Conservation (phyloP, 192 early-diverging fungal genomes). For the Podila minutissima region DNA sequence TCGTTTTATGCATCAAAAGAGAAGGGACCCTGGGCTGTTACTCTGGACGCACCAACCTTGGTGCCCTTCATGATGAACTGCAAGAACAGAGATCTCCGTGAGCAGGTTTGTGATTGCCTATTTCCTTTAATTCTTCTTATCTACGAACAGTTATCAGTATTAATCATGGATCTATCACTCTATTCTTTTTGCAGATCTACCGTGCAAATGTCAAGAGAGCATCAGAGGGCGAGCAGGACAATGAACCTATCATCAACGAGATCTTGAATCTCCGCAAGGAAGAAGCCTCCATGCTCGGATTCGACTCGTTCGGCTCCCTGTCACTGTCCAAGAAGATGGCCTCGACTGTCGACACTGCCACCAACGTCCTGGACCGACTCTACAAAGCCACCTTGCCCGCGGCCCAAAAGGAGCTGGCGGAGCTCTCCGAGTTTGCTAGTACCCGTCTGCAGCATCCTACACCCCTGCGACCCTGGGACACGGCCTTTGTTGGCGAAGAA, state of each 20-base stretch:
- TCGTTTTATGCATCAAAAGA: constrained; percentile 6
- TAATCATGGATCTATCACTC: background rate
- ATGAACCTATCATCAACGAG: constrained; percentile 65
- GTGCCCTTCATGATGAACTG: constrained; percentile 68
- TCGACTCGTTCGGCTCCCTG: constrained; percentile 56
- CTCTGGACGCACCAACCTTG: constrained; percentile 61
- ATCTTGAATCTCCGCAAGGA: constrained; percentile 63
- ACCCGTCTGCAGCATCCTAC: constrained; percentile 34
- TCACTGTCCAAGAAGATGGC: constrained; percentile 71
- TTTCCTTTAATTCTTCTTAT: background rate
- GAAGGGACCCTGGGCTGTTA: constrained; percentile 61
- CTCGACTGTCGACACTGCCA: constrained; percentile 47
- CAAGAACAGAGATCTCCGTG: constrained; percentile 60
- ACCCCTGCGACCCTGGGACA: constrained; percentile 64
- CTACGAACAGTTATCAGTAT: background rate
- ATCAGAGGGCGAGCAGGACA: constrained; percentile 57
- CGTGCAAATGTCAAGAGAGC: constrained; percentile 61
- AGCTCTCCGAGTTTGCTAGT: constrained; percentile 57
- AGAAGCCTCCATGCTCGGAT: constrained; percentile 60
- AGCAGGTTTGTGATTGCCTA: constrained; percentile 41
- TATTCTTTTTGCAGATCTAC: constrained; percentile 52
- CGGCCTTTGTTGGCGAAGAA: constrained; percentile 56
- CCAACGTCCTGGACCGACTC: constrained; percentile 55
- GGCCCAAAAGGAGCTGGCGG: constrained; percentile 54
- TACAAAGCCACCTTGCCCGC: constrained; percentile 54